These are phyloP conservation scores for Prunus mira DNA, from an alignment of 306 rosid species.

Conservation along the genomic window DNA sequence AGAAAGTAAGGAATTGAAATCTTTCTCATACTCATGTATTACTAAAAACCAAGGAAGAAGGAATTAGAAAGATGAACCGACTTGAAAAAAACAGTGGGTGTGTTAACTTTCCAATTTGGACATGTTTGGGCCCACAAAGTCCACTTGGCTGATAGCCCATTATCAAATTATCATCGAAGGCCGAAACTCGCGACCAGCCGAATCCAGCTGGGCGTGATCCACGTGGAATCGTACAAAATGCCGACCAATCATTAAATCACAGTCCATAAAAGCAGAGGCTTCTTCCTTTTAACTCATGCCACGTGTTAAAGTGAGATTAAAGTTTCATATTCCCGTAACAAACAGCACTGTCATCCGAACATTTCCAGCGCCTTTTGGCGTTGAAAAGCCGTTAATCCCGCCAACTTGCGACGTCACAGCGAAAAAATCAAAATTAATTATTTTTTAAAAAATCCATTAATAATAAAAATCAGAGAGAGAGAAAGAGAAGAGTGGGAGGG, in stretches of 20 bases:
- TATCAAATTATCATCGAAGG: background rate
- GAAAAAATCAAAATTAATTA: background rate
- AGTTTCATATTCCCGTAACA: background rate
- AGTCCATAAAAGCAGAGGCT: background rate
- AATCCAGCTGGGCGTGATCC: conserved; percentile 38
- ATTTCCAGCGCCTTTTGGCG: conserved; percentile 31
- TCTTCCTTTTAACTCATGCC: conserved; percentile 14
- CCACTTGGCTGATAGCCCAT: conserved; percentile 11
- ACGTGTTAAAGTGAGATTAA: conserved; percentile 40
- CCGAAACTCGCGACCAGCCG: conserved; percentile 15
- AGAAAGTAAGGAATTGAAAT: too few relatives aligned
- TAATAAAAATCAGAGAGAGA: background rate
- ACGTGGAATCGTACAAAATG: conserved; percentile 24
- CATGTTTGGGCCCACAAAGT: conserved; percentile 6
- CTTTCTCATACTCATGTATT: too few relatives aligned
- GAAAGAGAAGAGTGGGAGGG: conserved; percentile 62
- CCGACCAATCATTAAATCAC: conserved; percentile 27
- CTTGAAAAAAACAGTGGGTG: too few relatives aligned
- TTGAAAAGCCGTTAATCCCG: conserved; percentile 80
- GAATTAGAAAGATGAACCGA: too few relatives aligned
- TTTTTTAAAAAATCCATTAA: background rate
- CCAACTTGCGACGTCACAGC: conserved; percentile 44
- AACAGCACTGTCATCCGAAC: conserved; percentile 15
- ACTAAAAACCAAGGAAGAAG: too few relatives aligned
- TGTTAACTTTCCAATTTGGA: background rate